Evolutionary conservation across 768 basidiomycete species (phyloP).

Genomic region (Coprinellus aureogranulatus): DNA sequence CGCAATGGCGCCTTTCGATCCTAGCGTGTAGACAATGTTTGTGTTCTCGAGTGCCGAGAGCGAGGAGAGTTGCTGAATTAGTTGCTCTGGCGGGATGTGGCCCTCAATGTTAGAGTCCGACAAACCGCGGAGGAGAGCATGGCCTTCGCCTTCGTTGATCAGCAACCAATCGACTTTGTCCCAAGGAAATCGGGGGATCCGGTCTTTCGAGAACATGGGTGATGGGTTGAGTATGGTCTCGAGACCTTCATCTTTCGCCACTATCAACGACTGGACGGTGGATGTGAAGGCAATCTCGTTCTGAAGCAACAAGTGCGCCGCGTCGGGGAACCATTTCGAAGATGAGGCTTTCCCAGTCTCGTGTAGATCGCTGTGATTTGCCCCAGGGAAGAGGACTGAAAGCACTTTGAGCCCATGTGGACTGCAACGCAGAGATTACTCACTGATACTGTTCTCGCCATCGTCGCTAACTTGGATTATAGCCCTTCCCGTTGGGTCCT

Average conservation of each 20-base stretch:
- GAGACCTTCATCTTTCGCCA: constrained; percentile 42
- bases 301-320: constrained; percentile 56
- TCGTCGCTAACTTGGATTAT: constrained; percentile 56
- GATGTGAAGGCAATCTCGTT: constrained; percentile 53
- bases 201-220: constrained; percentile 5
- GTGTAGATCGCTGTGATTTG: constrained; percentile 47
- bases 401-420: background rate
- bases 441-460: constrained; percentile 66
- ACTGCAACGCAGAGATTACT: constrained; percentile 13
- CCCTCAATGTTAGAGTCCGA: background rate
- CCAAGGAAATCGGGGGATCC: background rate
- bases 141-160: constrained; percentile 42
- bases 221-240: constrained; percentile 9
- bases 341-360: constrained; percentile 15
- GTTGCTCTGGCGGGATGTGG: background rate
- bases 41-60: constrained; percentile 27
- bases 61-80: background rate
- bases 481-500: constrained; percentile 58
- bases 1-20: constrained; percentile 49
- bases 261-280: constrained; percentile 34
- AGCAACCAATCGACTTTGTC: background rate
- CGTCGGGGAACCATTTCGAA: constrained; percentile 25
- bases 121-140: constrained; percentile 6
- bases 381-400: constrained; percentile 56
- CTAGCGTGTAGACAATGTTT: constrained; percentile 58